Base-by-base conservation (phyloP, 2,329 filamentous ascomycete species). In the Pseudogymnoascus sp. region DNA sequence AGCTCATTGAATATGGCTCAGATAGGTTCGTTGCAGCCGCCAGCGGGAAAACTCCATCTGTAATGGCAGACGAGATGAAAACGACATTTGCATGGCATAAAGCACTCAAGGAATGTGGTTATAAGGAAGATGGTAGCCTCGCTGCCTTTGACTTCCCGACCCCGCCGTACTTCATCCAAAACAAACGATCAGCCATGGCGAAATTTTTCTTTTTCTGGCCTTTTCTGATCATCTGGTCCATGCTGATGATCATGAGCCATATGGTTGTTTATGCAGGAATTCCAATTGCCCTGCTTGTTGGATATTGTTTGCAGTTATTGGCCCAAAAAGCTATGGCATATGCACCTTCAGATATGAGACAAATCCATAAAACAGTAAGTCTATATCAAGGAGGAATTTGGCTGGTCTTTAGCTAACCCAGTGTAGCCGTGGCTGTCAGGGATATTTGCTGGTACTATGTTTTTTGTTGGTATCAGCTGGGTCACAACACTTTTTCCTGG, bases 201-300 rank as follows among this genome's bases (percentile, higher is more conserved):
- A 89, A 89, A 69, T 95, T 96, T 75, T 86, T 96, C 74, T 97
- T 97, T 75, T 77, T 96, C 28, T 93, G 89, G 84, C 95, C 95
- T 0, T 93, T 93, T 71, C 69, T 90, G 9, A 82, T 96, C 59
- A 79, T 97, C 2, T 88, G 89, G 75, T 75, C 83, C 34, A 85
- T 87, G 64, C 72, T 96, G 40, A 86, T 85, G 74, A 82, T 95
- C 64, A 75, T 96, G 37, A 88, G 90, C 64, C 81, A 87, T 69
- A 81, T 92, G 74, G 87, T 88, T 0, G 80, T 96, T 18, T 93
- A 87, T 71, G 75, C 89, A 11, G 90, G 89, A 12, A 72, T 96
- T n/a, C 92, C 93, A 0, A 72, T 91, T 14, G 84, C 88, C 0
- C 72, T 89, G 2, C 78, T 85, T 5, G 79, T 86, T 7, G 84